Percentiles rank a stretch among this genome's conserved stretches.
Evolutionary conservation across 805 yeast species (phyloP).

Genomic region (Yamadazyma olivae): DNA sequence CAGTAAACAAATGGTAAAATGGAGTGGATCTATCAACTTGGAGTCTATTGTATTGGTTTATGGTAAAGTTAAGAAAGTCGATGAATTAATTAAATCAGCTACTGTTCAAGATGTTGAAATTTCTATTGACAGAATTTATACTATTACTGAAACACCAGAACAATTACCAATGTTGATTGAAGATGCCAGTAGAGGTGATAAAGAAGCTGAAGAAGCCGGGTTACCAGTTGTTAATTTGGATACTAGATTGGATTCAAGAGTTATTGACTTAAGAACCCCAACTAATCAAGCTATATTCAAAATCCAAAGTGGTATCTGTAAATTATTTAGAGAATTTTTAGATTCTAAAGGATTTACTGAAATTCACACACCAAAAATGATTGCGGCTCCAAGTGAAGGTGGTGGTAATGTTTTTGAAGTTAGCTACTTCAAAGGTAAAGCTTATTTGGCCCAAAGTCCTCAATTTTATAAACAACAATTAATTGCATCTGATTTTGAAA

Average conservation of each 20-base stretch:
- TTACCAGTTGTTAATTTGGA: constrained; percentile 94
- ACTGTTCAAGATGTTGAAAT: constrained; percentile 91
- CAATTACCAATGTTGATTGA: constrained; percentile 92
- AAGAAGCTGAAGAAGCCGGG: constrained; percentile 87
- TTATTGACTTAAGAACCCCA: constrained; percentile 92
- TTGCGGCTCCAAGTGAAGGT: constrained; percentile 96
- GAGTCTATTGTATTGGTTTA: constrained; percentile 91
- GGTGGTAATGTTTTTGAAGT: constrained; percentile 97
- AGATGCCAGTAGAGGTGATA: constrained; percentile 94
- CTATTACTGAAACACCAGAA: constrained; percentile 85
- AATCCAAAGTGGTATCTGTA: constrained; percentile 86
- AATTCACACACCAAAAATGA: constrained; percentile 92
- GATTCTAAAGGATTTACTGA: constrained; percentile 69
- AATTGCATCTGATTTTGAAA: constrained; percentile 96
- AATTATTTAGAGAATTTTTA: constrained; percentile 86
- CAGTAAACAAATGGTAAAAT: constrained; percentile 94
- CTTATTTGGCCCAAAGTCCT: constrained; percentile 96
- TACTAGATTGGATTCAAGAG: constrained; percentile 92
- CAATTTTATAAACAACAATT: constrained; percentile 97
- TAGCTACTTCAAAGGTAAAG: constrained; percentile 86
- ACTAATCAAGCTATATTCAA: constrained; percentile 97
- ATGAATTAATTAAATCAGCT: constrained; percentile 83
- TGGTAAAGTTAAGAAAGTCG: constrained; percentile 81
- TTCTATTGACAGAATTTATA: constrained; percentile 65
- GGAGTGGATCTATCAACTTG: constrained; percentile 81